Conservation (phyloP, 768 basidiomycete species). For the Erythrobasidium yunnanense region DNA sequence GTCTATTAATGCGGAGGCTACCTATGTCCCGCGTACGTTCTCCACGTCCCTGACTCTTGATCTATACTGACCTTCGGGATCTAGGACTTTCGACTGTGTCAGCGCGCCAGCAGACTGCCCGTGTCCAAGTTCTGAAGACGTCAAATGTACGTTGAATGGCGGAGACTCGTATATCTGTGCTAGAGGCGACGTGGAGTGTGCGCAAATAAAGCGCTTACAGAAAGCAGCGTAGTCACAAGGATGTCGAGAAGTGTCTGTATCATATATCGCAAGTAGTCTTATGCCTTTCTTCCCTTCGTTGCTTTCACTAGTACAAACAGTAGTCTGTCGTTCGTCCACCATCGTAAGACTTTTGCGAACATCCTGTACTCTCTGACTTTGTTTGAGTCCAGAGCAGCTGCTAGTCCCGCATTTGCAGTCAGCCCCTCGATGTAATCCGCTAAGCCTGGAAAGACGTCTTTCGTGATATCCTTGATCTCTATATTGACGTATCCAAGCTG, state of each 20-base stretch:
- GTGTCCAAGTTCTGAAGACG: slow-evolving; percentile 16
- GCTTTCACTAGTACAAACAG: slow-evolving; percentile 19
- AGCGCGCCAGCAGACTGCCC: slow-evolving; percentile 13
- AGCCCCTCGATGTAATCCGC: slow-evolving; percentile 45
- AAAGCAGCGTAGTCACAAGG: neutral
- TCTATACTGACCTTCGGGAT: neutral
- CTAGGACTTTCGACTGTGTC: slow-evolving; percentile 25
- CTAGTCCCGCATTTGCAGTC: neutral
- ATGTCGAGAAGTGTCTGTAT: too few species aligned
- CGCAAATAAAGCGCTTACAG: neutral
- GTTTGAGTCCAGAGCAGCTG: neutral
- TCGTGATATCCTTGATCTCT: slow-evolving; percentile 51
- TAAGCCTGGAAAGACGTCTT: slow-evolving; percentile 54
- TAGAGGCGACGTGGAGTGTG: slow-evolving; percentile 14
- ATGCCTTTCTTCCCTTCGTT: neutral
- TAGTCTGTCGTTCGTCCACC: neutral
- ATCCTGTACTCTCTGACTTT: slow-evolving; percentile 4
- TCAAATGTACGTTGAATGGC: neutral
- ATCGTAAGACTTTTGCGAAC: slow-evolving; percentile 7
- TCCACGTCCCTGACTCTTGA: neutral
- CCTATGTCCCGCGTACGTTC: slow-evolving; percentile 14
- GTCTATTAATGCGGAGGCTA: slow-evolving; percentile 17
- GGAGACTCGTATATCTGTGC: slow-evolving; percentile 5
- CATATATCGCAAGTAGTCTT: too few species aligned
- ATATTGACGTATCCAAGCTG: slow-evolving; percentile 51